Evolutionary conservation across 2,329 filamentous ascomycete species (phyloP), one percentile per base, ranked within the genome.

Genomic region (Penicillium sp.): DNA sequence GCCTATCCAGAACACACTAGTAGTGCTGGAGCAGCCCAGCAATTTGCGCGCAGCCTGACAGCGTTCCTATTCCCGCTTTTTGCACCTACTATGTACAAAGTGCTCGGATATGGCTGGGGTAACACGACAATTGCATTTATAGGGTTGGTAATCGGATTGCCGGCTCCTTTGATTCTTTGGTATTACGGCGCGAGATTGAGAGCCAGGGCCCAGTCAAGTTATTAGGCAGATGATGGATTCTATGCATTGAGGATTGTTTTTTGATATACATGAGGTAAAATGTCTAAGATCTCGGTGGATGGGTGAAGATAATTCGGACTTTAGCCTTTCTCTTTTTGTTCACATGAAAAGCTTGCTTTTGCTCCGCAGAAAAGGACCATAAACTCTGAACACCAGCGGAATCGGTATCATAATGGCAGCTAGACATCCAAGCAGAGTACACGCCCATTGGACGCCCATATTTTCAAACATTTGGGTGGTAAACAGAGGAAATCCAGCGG

Each of bases 11-110:
- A 78, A 3, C 76, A 82, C 59, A 76, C 78, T 0, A 77, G 75
- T 1, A 79, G 75, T 28, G 81, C 81, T 0, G 70, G 77, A 16
- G 79, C 79, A 1, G 81, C 80, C 0, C 58, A 68, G 23, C 78
- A 78, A 52, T 77, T 83, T 45, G 59, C 79, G 10, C 64, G 66
- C 9, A 81, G 76, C 7, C 59, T 83, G 39, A 68, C 73, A 2
- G 80, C 78, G 0, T 82, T 82, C 56, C 56, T 75, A 9, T 82
- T 83, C 40, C 81, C 81, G 0, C 58, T 83, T 0, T 82, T 82
- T 54, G 78, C 77, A 0, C 78, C 79, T 0, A 55, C 48, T 3
- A 73, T 76, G 69, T 77, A 75, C 58, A 52, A 67, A 9, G 58
- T 58, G 5, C 61, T 77, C 21, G 71, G 71, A 0, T 71, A 71